Conservation (phyloP, 257 asterid species). For the Linaria vulgaris region DNA sequence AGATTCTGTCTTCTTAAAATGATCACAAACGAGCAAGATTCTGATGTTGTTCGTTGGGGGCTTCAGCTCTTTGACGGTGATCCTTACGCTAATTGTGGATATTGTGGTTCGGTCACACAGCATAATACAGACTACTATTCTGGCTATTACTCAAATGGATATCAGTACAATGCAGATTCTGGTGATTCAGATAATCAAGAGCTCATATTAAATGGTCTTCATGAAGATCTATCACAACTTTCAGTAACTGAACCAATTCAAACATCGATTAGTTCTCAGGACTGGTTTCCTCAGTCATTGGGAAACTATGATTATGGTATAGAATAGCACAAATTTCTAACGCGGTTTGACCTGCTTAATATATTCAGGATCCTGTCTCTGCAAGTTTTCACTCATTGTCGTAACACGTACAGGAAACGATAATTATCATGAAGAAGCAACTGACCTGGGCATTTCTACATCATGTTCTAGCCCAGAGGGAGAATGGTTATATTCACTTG, state of each 20-base stretch:
- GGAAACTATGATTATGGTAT: conserved; percentile 59
- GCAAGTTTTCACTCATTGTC: conserved; percentile 15
- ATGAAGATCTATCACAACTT: conserved; percentile 71
- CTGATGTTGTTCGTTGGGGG: conserved; percentile 94
- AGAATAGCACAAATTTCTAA: conserved; percentile 27
- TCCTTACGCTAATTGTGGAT: conserved; percentile 77
- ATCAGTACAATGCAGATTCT: conserved; percentile 44
- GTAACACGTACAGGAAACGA: conserved; percentile 47
- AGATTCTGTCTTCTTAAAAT: conserved; percentile 31
- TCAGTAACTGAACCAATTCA: conserved; percentile 64
- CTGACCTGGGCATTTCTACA: conserved; percentile 46
- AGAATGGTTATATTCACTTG: conserved; percentile 62
- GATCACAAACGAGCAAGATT: conserved; percentile 88
- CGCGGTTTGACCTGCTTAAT: conserved; percentile 5
- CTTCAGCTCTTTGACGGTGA: conserved; percentile 87
- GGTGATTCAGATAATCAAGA: conserved; percentile 39
- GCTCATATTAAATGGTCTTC: conserved; percentile 45
- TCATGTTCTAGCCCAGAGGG: conserved; percentile 68
- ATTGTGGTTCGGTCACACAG: conserved; percentile 52
- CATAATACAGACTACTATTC: conserved; percentile 52
- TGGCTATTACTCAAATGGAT: conserved; percentile 47
- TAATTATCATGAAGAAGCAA: conserved; percentile 44
- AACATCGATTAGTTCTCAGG: conserved; percentile 56
- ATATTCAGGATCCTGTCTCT: conserved; percentile 11
- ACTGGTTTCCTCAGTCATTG: conserved; percentile 67